phyloP scores from a whole-genome alignment of 495 filamentous ascomycete genomes.

The Aspergillus heteromorphus region DNA sequence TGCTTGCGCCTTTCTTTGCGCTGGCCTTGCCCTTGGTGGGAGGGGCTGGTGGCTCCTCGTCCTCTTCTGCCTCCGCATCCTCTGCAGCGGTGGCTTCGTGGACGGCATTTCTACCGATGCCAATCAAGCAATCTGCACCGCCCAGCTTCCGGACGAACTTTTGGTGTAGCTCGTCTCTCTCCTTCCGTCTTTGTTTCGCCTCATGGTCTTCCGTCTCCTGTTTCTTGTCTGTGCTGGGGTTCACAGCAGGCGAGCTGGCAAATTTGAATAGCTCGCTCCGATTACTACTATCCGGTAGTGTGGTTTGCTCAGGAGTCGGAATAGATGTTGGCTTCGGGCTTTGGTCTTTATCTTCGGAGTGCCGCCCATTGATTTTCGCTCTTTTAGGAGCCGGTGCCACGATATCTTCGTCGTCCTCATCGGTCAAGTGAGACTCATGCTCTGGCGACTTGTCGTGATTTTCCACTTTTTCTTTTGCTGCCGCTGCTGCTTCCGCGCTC shows the following conservation, averaged over 20 bases:
- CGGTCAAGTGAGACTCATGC: slow-evolving; percentile 16
- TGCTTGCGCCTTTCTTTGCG: slow-evolving; percentile 60
- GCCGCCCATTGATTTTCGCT: slow-evolving; percentile 19
- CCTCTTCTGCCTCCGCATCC: slow-evolving; percentile 49
- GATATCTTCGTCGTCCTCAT: slow-evolving; percentile 39
- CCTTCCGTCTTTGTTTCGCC: slow-evolving; percentile 37
- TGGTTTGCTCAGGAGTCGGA: slow-evolving; percentile 4
- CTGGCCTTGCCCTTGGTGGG: slow-evolving; percentile 50
- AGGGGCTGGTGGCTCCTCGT: slow-evolving; percentile 46
- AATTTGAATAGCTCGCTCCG: slow-evolving; percentile 39
- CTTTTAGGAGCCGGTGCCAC: slow-evolving; percentile 38
- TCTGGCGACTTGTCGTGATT: slow-evolving; percentile 15
- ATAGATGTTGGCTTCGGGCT: slow-evolving; percentile 5
- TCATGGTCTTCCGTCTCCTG: slow-evolving; percentile 38
- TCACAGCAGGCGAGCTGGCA: slow-evolving; percentile 30
- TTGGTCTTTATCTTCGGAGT: slow-evolving; percentile 11
- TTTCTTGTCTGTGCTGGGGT: neutral
- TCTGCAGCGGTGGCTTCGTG: slow-evolving; percentile 51
- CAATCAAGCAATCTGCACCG: slow-evolving; percentile 69
- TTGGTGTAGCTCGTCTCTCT: slow-evolving; percentile 69
- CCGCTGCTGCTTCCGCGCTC: neutral
- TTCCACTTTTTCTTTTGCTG: neutral
- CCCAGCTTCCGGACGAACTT: slow-evolving; percentile 90
- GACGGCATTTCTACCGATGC: slow-evolving; percentile 54
- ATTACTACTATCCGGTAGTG: slow-evolving; percentile 24